Base-by-base conservation (phyloP, 2,329 filamentous ascomycete species). In the Coniochaeta ligniaria region DNA sequence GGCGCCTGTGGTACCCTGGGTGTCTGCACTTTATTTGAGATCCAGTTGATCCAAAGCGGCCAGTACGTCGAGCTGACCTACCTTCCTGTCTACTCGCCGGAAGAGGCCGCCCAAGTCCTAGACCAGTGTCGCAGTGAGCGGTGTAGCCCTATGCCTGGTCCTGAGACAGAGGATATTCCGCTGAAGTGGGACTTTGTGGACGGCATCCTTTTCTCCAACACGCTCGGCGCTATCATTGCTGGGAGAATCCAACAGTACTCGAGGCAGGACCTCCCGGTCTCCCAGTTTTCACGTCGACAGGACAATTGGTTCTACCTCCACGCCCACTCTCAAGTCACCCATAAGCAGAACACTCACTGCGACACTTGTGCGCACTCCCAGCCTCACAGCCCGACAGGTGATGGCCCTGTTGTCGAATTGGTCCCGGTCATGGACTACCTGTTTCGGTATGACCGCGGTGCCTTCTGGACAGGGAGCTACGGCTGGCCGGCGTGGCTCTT, bases 221-320 rank as follows among this genome's bases (percentile, higher is more conserved):
- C 72, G 7, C 73, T 76, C 9, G 81, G 83, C 0, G 79, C 83
- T 4, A 72, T 88, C 20, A 78, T 85, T 66, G 79, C 79, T 0
- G 85, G 85, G 0, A 71, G 75, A 35, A 69, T 86, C 5, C 73
- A 72, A 59, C 17, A 52, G 14, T 4, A 22, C 4, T 20, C 16
- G 20, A n/a, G 5, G 12, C 12, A 22, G 45, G 24, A 72, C 67
- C 0, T 24, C 4, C 11, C 16, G 20, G 12, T 12, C 5, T n/a
- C 12, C 17, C 16, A 6, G 17, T 88, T 87, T 69, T 81, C 78
- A 50, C 73, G 79, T 16, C 72, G 81, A 0, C 70, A 69, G 17
- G 85, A 89, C 66, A 82, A 84, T 0, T 89, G 86, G 86, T 87
- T 85, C 66, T 89, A 88, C 62, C 74, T 89, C 2, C 84, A 88